Percentiles rank a stretch among this genome's conserved stretches.
These are phyloP conservation scores for Trichoderma asperellum DNA, from an alignment of 2,329 filamentous ascomycete species.

Conservation along the genomic window DNA sequence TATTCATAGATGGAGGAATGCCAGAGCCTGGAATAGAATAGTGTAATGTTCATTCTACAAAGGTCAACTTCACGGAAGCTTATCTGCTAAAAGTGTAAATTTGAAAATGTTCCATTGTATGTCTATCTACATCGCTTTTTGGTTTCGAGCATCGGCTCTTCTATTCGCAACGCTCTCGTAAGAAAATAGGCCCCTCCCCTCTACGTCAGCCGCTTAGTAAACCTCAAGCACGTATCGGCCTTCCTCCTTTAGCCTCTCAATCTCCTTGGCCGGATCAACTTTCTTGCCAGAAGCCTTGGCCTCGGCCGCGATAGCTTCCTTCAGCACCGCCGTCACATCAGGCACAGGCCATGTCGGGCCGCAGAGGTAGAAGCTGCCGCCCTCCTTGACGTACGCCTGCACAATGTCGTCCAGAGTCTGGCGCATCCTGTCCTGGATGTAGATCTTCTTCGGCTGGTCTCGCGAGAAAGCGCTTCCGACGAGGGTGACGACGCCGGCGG, in stretches of 20 bases:
- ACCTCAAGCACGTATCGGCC: conserved; percentile 95
- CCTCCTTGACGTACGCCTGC: conserved; percentile 81
- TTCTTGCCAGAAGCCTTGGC: conserved; percentile 74
- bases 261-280: conserved; percentile 85
- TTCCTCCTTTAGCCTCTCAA: conserved; percentile 96
- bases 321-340: conserved; percentile 89
- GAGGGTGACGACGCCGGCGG: conserved; percentile 91
- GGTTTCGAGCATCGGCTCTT: conserved; percentile 15
- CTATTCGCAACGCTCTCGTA: not conserved
- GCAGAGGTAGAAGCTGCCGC: conserved; percentile 95
- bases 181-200: not conserved
- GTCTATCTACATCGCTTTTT: conserved; percentile 1
- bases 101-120: not conserved
- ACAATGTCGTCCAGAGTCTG: conserved; percentile 82
- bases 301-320: conserved; percentile 85
- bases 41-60: not conserved
- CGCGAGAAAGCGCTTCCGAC: conserved; percentile 93
- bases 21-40: conserved; percentile 3
- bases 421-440: conserved; percentile 98
- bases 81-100: not conserved
- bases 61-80: not conserved
- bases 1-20: conserved; percentile 17
- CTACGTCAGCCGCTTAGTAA: conserved; percentile 62
- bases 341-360: conserved; percentile 98
- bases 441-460: conserved; percentile 98